Percentiles rank a stretch among this genome's conserved stretches.
These are phyloP conservation scores for Eucalyptus polyanthemos DNA, from an alignment of 345 rosid genomes.

Conservation along the genomic window DNA sequence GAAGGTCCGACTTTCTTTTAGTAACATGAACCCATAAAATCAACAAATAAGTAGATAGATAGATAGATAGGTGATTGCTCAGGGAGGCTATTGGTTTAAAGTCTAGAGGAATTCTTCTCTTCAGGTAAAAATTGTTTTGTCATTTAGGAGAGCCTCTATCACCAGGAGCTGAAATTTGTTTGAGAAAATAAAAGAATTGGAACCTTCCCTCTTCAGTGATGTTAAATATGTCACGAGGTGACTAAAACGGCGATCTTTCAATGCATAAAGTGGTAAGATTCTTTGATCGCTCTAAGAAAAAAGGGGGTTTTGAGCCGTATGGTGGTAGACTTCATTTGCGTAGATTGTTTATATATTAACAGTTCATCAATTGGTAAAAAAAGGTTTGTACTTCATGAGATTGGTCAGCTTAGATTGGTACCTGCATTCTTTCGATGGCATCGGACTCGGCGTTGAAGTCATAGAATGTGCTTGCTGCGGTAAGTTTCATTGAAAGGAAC, in stretches of 20 bases:
- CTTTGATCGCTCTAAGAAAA: neutral
- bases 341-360: neutral
- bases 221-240: neutral
- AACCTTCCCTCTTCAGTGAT: neutral
- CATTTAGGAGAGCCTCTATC: neutral
- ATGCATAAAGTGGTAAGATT: neutral
- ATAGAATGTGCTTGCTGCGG: slow-evolving; percentile 63
- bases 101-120: neutral
- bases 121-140: neutral
- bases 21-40: neutral
- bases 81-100: neutral
- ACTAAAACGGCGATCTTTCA: neutral
- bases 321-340: neutral
- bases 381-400: neutral
- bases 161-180: neutral
- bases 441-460: slow-evolving; percentile 67
- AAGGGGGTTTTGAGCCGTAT: neutral
- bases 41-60: neutral
- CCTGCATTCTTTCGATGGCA: slow-evolving; percentile 48
- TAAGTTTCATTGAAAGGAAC: slow-evolving; percentile 88
- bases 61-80: neutral
- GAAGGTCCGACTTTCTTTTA: neutral
- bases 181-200: neutral
- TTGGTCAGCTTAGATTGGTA: neutral
- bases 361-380: neutral